Evolutionary conservation across 176 grass and related monocot species (phyloP).

Genomic region (Luzula sylvatica): DNA sequence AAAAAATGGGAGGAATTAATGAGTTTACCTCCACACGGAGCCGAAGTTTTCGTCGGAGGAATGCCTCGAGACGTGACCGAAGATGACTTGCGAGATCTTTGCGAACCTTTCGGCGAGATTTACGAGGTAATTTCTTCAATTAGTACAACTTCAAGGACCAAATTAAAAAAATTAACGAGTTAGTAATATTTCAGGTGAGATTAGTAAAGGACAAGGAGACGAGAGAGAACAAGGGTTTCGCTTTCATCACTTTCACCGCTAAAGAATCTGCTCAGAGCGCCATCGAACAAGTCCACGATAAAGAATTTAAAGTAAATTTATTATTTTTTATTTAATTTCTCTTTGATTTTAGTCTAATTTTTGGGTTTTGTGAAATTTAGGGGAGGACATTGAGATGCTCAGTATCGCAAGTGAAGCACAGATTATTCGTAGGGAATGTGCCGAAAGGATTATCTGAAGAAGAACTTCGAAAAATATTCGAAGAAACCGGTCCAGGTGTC

Average conservation of each 20-base stretch:
- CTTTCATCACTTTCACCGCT: conserved; percentile 58
- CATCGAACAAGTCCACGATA: conserved; percentile 73
- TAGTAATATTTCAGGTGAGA: conserved; percentile 44
- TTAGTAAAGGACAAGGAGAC: conserved; percentile 87
- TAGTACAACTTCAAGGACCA: not conserved
- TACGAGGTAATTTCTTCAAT: conserved; percentile 43
- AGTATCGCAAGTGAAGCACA: conserved; percentile 78
- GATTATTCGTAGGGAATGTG: conserved; percentile 92
- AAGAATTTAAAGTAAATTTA: conserved; percentile 70
- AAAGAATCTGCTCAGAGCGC: conserved; percentile 54
- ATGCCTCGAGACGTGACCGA: conserved; percentile 55
- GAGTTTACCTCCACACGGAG: conserved; percentile 64
- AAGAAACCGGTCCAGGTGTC: conserved; percentile 70
- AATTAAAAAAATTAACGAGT: not conserved
- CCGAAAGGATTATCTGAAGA: conserved; percentile 91
- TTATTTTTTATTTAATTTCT: not conserved
- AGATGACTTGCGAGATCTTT: conserved; percentile 66
- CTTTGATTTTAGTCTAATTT: not conserved
- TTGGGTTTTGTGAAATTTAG: conserved; percentile 28
- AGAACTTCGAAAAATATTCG: conserved; percentile 66
- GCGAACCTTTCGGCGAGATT: conserved; percentile 62
- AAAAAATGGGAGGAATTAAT: conserved; percentile 71
- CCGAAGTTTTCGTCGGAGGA: conserved; percentile 84
- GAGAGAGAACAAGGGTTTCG: conserved; percentile 85
- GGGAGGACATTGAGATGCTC: conserved; percentile 90